Evolutionary conservation across 1,284 basidiomycete species (phyloP), one percentile per base, ranked within the genome.

Genomic region (Boletellus deceptivus): DNA sequence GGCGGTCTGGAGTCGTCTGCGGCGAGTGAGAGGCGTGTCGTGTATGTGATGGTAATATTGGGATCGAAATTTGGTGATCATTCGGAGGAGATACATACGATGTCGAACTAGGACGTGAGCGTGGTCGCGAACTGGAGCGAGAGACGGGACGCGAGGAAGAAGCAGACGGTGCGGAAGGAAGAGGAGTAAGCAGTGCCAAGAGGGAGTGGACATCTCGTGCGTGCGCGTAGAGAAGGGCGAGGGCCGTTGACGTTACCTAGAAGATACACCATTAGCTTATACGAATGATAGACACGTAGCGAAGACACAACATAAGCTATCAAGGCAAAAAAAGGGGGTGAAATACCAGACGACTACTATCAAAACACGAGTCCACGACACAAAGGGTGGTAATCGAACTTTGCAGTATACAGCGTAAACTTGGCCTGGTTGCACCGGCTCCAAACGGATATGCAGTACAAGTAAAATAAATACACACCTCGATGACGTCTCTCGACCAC

Each of bases 191-290:
- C 11, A 68, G 31, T 20, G 63, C 52, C 46, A 59, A 29, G 24
- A 70, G 57, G 13, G 63, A 57, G 9, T 46, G 37, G 1, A 54
- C 46, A 41, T 66, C 66, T 43, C 52, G 52, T 33, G 53, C 52
- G 27, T 69, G 49, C 27, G 63, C 68, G 25, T 69, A 55, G 20
- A 67, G 52, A 41, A 66, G 61, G 14, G 63, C 66, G 2, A 66
- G 66, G 6, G 64, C 63, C 31, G 64, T 66, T 37, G 63, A 64
- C n/a, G 68, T 52, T 48, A 68, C 51, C 64, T 66, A 48, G 36
- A 52, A 41, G 27, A 46, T 48, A 17, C 6, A 16, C 10, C 3
- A 27, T 64, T 16, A 64, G 43, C 16, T 36, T n/a, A 20, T n/a
- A 35, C 8, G 17, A 10, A 41, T 17, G 31, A 29, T 29, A 14